phyloP scores from a whole-genome alignment of 2,329 filamentous ascomycete genomes.

The Xylariomycetidae sp. region DNA sequence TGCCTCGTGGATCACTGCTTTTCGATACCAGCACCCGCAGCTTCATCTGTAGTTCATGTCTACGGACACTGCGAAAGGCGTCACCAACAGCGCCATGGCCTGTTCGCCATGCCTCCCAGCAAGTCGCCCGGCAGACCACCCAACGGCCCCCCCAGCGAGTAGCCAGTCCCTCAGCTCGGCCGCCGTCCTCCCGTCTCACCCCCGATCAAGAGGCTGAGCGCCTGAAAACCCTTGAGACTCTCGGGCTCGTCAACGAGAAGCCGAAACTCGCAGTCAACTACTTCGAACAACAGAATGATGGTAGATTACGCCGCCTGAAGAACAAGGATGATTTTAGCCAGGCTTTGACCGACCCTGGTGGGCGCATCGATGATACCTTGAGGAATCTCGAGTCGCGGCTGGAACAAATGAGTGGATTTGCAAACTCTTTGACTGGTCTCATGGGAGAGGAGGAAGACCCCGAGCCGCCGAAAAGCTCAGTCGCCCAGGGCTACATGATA shows the following conservation, averaged over 20 bases:
- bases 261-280: conserved; percentile 32
- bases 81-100: conserved; percentile 17
- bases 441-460: conserved; percentile 23
- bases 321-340: conserved; percentile 35
- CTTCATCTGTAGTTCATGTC: conserved; percentile 27
- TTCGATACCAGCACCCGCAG: conserved; percentile 19
- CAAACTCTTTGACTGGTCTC: conserved; percentile 20
- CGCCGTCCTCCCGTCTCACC: conserved; percentile 5
- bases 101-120: conserved; percentile 20
- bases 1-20: conserved; percentile 20
- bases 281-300: conserved; percentile 41
- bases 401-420: conserved; percentile 17
- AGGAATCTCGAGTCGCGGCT: conserved; percentile 33
- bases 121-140: too few relatives aligned
- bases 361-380: conserved; percentile 30
- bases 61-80: conserved; percentile 18
- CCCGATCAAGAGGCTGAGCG: conserved; percentile 23
- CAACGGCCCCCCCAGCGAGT: too few relatives aligned
- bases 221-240: conserved; percentile 18
- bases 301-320: conserved; percentile 31
- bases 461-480: conserved; percentile 6
- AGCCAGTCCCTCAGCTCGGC: too few relatives aligned
- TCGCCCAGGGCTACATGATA: conserved; percentile 9
- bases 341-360: conserved; percentile 31
- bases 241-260: conserved; percentile 21